Evolutionary conservation across 352 stramenopile species (phyloP).

Genomic region (Phytophthora aleatoria): DNA sequence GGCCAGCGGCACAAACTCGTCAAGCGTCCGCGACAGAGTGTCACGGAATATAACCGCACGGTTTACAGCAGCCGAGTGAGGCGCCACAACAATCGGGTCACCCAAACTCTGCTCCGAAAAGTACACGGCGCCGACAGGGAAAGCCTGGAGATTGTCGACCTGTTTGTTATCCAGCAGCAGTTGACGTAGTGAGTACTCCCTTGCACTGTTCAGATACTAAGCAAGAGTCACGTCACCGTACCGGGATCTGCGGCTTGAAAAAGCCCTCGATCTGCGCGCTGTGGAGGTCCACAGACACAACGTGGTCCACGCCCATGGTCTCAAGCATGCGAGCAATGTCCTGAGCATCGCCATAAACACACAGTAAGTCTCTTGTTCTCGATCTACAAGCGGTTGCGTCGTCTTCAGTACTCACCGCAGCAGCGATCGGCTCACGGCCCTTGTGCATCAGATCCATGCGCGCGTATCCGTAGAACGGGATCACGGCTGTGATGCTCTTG

Average conservation of each 20-base stretch:
- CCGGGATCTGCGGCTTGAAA: conserved; percentile 85
- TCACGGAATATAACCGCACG: conserved; percentile 82
- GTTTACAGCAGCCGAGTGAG: conserved; percentile 82
- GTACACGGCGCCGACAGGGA: conserved; percentile 85
- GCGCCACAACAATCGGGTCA: conserved; percentile 80
- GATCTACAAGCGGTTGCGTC: background rate
- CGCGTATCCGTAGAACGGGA: conserved; percentile 89
- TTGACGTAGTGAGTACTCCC: conserved; percentile 3
- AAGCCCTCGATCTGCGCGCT: conserved; percentile 90
- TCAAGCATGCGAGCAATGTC: conserved; percentile 89
- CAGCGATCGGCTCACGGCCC: conserved; percentile 77
- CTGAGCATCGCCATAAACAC: conserved; percentile 26
- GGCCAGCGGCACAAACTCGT: conserved; percentile 77
- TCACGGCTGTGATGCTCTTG: conserved; percentile 88
- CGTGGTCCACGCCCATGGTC: conserved; percentile 90
- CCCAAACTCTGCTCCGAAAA: conserved; percentile 79
- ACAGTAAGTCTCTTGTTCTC: background rate
- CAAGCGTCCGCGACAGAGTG: conserved; percentile 76
- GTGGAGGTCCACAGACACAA: conserved; percentile 89
- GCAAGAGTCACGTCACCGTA: conserved; percentile 16
- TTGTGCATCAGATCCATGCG: conserved; percentile 89
- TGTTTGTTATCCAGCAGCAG: conserved; percentile 10
- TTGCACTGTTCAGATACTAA: background rate
- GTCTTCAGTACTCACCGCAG: conserved; percentile 44
- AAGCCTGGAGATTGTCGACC: conserved; percentile 87